These are phyloP conservation scores for Aphanomyces astaci DNA, from an alignment of 352 stramenopile species.

Conservation along the genomic window DNA sequence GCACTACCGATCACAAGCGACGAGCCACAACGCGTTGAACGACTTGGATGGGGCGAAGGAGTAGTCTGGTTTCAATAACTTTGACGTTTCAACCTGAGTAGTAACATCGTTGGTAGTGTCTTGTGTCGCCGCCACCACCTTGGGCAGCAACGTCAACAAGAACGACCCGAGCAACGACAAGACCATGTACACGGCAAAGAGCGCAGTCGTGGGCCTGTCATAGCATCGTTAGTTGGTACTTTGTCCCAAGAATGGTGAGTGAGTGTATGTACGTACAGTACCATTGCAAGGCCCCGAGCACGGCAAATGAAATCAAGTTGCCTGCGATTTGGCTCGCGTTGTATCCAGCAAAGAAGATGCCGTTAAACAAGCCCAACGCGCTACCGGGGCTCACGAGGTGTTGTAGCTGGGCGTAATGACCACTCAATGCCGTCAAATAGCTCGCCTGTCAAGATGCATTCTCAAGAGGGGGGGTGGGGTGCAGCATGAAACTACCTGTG, in stretches of 20 bases:
- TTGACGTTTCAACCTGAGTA: neutral
- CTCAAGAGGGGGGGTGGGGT: neutral
- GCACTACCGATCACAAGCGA: neutral
- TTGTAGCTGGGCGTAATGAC: neutral
- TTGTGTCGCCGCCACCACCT: too few relatives aligned
- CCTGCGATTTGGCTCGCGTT: slow-evolving; percentile 12
- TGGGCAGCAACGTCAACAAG: slow-evolving; percentile 1
- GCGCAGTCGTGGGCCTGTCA: neutral
- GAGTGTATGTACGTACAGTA: neutral
- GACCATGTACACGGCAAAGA: slow-evolving; percentile 11
- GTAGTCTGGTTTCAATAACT: too few relatives aligned
- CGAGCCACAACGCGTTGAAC: neutral
- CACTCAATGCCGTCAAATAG: slow-evolving; percentile 12
- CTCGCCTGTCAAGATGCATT: slow-evolving; percentile 5
- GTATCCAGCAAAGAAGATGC: slow-evolving; percentile 12
- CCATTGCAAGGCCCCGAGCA: neutral
- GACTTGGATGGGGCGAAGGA: neutral
- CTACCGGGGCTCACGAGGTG: neutral
- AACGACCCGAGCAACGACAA: neutral
- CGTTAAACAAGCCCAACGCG: slow-evolving; percentile 14
- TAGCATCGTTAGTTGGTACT: neutral
- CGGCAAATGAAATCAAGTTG: slow-evolving; percentile 10
- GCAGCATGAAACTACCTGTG: neutral
- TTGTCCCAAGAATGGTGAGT: too few relatives aligned
- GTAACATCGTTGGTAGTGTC: neutral